A percentile compares a stretch with the other conserved stretches of the same genome.
Evolutionary conservation across 108 stramenopile genomes (phyloP).

Genomic region (Chaetoceros tenuissimus): DNA sequence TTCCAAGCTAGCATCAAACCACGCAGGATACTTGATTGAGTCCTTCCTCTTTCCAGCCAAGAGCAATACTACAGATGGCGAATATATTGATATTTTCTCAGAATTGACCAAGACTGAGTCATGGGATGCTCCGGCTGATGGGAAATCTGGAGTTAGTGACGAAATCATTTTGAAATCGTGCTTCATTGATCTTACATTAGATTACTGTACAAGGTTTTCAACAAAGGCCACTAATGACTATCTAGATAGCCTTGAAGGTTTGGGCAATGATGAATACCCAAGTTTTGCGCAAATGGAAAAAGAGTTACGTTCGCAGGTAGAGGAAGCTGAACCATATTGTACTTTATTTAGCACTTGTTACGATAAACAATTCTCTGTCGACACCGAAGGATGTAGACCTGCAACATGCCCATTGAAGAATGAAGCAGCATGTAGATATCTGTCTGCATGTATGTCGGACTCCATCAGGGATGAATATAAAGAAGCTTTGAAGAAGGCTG

Average conservation of each 20-base stretch:
- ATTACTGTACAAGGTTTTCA: slow-evolving; percentile 63
- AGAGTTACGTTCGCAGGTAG: slow-evolving; percentile 16
- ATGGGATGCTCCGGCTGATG: slow-evolving; percentile 19
- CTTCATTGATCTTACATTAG: slow-evolving; percentile 47
- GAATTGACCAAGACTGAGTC: slow-evolving; percentile 29
- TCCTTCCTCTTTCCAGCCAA: slow-evolving; percentile 38
- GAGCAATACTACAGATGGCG: not conserved
- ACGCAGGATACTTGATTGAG: slow-evolving; percentile 39
- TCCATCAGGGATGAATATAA: slow-evolving; percentile 32
- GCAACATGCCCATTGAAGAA: slow-evolving; percentile 55
- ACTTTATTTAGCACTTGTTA: slow-evolving; percentile 46
- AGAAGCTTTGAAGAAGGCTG: slow-evolving; percentile 26
- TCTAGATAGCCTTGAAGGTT: slow-evolving; percentile 24
- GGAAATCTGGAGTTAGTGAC: not conserved
- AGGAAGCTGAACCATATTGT: slow-evolving; percentile 54
- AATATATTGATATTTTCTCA: slow-evolving; percentile 32
- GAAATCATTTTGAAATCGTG: slow-evolving; percentile 38
- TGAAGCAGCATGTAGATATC: slow-evolving; percentile 44
- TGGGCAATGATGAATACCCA: slow-evolving; percentile 22
- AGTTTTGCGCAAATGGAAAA: slow-evolving; percentile 37
- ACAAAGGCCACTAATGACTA: slow-evolving; percentile 31
- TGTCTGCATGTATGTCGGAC: slow-evolving; percentile 34
- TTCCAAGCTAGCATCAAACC: slow-evolving; percentile 27
- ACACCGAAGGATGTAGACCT: slow-evolving; percentile 43
- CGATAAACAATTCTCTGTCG: slow-evolving; percentile 19